phyloP scores from a whole-genome alignment of 768 basidiomycete species.

The Boletus vermiculosoides region DNA sequence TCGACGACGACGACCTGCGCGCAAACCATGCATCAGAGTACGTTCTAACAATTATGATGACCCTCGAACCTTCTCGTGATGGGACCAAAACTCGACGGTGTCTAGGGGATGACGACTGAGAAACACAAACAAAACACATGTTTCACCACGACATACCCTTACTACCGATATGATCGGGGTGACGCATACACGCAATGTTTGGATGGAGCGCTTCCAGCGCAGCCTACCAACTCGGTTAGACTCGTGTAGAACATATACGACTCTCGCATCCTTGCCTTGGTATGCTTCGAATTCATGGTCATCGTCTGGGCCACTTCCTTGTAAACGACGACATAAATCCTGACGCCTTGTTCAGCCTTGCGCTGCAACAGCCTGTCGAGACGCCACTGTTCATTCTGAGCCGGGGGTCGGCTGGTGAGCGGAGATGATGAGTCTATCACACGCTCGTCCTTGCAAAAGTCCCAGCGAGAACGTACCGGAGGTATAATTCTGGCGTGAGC shows the following conservation, averaged over 20 bases:
- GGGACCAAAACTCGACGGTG: slow-evolving; percentile 83
- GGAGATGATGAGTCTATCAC: slow-evolving; percentile 12
- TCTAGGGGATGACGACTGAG: slow-evolving; percentile 39
- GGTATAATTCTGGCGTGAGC: slow-evolving; percentile 93
- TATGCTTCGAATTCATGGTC: slow-evolving; percentile 83
- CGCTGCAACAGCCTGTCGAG: slow-evolving; percentile 81
- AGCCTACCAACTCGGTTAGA: slow-evolving; percentile 40
- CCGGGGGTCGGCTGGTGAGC: slow-evolving; percentile 65
- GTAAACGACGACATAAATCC: slow-evolving; percentile 88
- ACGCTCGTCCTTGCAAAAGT: not conserved
- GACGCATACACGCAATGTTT: slow-evolving; percentile 86
- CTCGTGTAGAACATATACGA: not conserved
- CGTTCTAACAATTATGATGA: not conserved
- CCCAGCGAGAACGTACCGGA: slow-evolving; percentile 44
- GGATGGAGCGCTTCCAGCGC: slow-evolving; percentile 79
- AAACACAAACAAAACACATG: not conserved
- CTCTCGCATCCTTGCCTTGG: slow-evolving; percentile 49
- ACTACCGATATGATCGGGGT: slow-evolving; percentile 86
- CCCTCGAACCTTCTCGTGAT: slow-evolving; percentile 72
- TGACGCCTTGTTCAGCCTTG: slow-evolving; percentile 92
- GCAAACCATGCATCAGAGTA: not conserved
- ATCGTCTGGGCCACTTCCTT: slow-evolving; percentile 96
- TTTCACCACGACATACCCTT: slow-evolving; percentile 45
- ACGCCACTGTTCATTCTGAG: slow-evolving; percentile 81
- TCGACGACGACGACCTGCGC: slow-evolving; percentile 75